Base-by-base conservation (phyloP, 106 monocot species). In the Triglochin maritima region DNA sequence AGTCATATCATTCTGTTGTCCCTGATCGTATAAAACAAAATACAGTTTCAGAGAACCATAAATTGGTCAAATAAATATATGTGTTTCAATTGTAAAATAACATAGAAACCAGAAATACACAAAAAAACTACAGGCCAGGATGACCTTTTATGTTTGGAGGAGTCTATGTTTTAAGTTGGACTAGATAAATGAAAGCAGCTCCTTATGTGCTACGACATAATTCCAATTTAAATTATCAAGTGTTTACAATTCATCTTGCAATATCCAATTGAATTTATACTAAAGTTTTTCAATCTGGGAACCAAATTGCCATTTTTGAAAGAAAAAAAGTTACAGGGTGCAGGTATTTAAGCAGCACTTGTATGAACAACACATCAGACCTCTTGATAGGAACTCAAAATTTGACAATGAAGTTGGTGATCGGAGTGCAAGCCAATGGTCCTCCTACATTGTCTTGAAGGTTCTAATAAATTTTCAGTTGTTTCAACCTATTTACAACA, bases 401-500 rank as follows among this genome's bases (percentile, higher is more conserved):
- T 4, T 49, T 65, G 17, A 66, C 51, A 11, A 9, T n/a, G 41
- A 41, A 1, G 43, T 29, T 12, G 6, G 10, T 67, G 15, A 59
- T 16, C 17, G 3, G 17, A 3, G 41, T 15, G 17, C 7, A 59
- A 17, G 59, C 11, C 15, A 59, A 7, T 14, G 6, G 17, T 59
- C 53, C 42, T 16, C 54, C 42, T 10, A 54, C 13, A 67, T 44
- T 44, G 44, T 2, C 17, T 12, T 29, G 4, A 17, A 56, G n/a
- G 13, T 69, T 17, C 60, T 17, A 65, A 42, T 71, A 77, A 56
- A 52, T 71, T 52, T 71, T 79, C 79, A 83, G 16, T 15, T 67
- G 63, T 44, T 83, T 83, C 66, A 83, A 17, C 43, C 14, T 73
- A 43, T 69, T 60, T 7, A 77, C 72, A 56, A 83, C 83, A 43